Evolutionary conservation across 1,284 basidiomycete species (phyloP).

Genomic region (Thelephora terrestris): DNA sequence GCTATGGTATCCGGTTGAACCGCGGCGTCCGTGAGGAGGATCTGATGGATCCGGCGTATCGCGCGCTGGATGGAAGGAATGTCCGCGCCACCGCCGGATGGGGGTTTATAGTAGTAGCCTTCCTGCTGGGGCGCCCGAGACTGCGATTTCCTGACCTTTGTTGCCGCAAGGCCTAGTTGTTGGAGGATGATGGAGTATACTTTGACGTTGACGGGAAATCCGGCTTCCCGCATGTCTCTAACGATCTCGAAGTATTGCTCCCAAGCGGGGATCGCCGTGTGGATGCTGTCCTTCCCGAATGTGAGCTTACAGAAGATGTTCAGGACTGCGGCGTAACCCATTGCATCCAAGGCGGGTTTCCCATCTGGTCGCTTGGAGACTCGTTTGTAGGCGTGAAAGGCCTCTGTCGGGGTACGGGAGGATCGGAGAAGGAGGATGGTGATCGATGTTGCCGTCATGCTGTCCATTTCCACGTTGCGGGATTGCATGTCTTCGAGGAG

Average conservation of each 20-base stretch:
- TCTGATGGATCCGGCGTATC: conserved; percentile 67
- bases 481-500: conserved; percentile 45
- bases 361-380: conserved; percentile 26
- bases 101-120: too few species aligned
- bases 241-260: conserved; percentile 70
- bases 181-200: conserved; percentile 70
- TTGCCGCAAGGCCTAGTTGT: conserved; percentile 38
- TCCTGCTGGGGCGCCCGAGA: not conserved
- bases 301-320: conserved; percentile 49
- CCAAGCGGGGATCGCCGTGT: conserved; percentile 17
- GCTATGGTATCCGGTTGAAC: conserved; percentile 66
- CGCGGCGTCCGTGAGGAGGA: conserved; percentile 68
- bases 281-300: conserved; percentile 28
- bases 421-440: conserved; percentile 52
- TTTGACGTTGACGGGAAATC: conserved; percentile 43
- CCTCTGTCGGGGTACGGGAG: conserved; percentile 41
- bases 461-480: conserved; percentile 24
- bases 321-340: conserved; percentile 52
- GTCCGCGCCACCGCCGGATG: too few species aligned
- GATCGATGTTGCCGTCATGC: conserved; percentile 37
- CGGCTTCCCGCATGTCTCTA: conserved; percentile 70
- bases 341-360: conserved; percentile 35
- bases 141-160: conserved; percentile 17
- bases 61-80: conserved; percentile 28
- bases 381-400: conserved; percentile 50